Percentiles rank a stretch among this genome's conserved stretches.
Conservation (phyloP, 352 stramenopile species). For the Aphanomyces invadans region DNA sequence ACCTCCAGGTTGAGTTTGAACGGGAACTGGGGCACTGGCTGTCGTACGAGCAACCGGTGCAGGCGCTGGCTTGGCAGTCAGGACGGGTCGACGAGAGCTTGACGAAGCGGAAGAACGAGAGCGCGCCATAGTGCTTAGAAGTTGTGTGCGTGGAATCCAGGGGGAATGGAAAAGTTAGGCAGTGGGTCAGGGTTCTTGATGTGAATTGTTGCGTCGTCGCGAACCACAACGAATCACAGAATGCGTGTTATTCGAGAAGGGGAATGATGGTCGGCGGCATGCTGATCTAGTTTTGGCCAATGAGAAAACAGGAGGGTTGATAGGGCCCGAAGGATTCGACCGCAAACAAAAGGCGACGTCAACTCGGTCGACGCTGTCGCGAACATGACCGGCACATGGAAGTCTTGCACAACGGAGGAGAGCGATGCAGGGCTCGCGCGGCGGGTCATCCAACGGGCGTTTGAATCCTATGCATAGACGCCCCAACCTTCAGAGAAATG, state of each 20-base stretch:
- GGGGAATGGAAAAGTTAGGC: background rate
- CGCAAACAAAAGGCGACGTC: too few species aligned
- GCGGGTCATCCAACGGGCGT: too few species aligned
- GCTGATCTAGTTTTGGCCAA: background rate
- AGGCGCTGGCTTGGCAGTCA: constrained; percentile 29
- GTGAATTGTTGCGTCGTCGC: background rate
- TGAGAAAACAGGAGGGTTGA: background rate
- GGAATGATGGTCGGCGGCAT: background rate
- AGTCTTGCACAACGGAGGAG: too few species aligned
- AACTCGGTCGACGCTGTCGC: too few species aligned
- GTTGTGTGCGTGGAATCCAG: background rate
- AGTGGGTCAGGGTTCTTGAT: background rate
- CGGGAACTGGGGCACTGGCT: constrained; percentile 37
- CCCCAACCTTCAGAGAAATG: too few species aligned
- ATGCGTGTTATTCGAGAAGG: background rate
- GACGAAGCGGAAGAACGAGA: constrained; percentile 45
- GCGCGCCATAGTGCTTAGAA: constrained; percentile 40
- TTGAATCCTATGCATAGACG: too few species aligned
- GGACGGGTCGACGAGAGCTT: background rate
- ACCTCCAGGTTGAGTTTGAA: constrained; percentile 30
- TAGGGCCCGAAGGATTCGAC: too few species aligned
- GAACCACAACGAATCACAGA: background rate
- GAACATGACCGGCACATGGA: too few species aligned
- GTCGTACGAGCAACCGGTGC: constrained; percentile 41
- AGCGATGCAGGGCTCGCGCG: too few species aligned